These are phyloP conservation scores for Apiospora kogelbergensis DNA, from an alignment of 2,329 filamentous ascomycete species.

Conservation along the genomic window DNA sequence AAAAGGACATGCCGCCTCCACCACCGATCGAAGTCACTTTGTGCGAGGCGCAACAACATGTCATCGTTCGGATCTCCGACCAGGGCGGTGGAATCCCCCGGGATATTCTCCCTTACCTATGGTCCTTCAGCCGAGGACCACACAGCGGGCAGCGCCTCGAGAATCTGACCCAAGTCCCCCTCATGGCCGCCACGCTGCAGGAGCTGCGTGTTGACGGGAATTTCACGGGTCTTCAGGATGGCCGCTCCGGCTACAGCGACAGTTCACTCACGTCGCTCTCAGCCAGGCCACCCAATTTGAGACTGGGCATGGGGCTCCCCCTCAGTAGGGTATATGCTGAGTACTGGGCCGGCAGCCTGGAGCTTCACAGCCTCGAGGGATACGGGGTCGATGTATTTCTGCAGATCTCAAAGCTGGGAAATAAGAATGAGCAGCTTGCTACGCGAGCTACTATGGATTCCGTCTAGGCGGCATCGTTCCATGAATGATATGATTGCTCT, in stretches of 20 bases:
- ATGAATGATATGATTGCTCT: background rate
- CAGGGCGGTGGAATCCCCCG: constrained; percentile 89
- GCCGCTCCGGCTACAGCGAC: constrained; percentile 31
- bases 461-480: constrained; percentile 45
- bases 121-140: constrained; percentile 95
- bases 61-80: constrained; percentile 95
- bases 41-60: constrained; percentile 90
- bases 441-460: constrained; percentile 77
- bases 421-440: constrained; percentile 94
- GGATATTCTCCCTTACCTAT: constrained; percentile 83
- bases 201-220: constrained; percentile 62
- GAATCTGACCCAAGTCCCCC: constrained; percentile 83
- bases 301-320: constrained; percentile 89
- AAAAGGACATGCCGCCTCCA: constrained; percentile 41
- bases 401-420: constrained; percentile 93
- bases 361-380: constrained; percentile 89
- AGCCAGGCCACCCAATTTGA: constrained; percentile 79
- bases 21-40: constrained; percentile 92
- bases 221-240: constrained; percentile 15
- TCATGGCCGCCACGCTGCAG: constrained; percentile 90
- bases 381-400: constrained; percentile 96
- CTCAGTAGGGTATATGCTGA: constrained; percentile 94
- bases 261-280: constrained; percentile 79
- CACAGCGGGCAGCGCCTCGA: constrained; percentile 74
- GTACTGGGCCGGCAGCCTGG: constrained; percentile 93